A percentile compares a stretch with the other conserved stretches of the same genome.
phyloP scores from a whole-genome alignment of 805 yeast genomes.

The Metschnikowia aberdeeniae region DNA sequence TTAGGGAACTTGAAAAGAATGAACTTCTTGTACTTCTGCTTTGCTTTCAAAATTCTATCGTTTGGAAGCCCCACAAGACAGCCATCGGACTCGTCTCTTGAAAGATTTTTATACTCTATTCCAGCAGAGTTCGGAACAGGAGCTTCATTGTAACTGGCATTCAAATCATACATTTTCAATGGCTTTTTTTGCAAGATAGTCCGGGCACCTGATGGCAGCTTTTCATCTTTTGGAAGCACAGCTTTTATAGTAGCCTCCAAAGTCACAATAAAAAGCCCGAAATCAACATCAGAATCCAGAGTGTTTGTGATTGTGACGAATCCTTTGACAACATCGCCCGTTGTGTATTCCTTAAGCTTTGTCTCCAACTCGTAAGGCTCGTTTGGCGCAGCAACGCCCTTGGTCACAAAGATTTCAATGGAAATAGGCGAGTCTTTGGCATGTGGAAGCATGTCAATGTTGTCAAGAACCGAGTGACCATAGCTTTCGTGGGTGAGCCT shows the following conservation, averaged over 20 bases:
- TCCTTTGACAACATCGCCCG: conserved; percentile 42
- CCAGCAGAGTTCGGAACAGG: conserved; percentile 52
- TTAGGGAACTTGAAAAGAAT: conserved; percentile 57
- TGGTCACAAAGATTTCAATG: conserved; percentile 49
- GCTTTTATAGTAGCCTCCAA: conserved; percentile 33
- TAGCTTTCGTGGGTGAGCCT: conserved; percentile 20
- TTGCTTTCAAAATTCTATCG: conserved; percentile 46
- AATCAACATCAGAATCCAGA: conserved; percentile 40
- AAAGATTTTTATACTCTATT: conserved; percentile 40
- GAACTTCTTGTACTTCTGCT: conserved; percentile 50
- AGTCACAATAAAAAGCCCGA: conserved; percentile 38
- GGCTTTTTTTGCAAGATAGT: conserved; percentile 45
- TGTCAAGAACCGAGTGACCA: conserved; percentile 49
- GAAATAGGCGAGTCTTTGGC: conserved; percentile 40
- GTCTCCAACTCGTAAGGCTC: conserved; percentile 40
- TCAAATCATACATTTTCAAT: conserved; percentile 56
- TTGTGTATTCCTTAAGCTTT: conserved; percentile 39
- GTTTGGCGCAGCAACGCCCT: conserved; percentile 47
- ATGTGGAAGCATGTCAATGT: conserved; percentile 47
- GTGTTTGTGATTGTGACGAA: conserved; percentile 46
- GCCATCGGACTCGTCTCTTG: conserved; percentile 44
- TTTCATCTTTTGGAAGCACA: conserved; percentile 15
- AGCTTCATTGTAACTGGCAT: conserved; percentile 50
- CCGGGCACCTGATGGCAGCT: background rate
- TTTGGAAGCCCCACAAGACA: conserved; percentile 47